phyloP scores from a whole-genome alignment of 2,329 filamentous ascomycete species.

The Aotearoamyces nothofagi region DNA sequence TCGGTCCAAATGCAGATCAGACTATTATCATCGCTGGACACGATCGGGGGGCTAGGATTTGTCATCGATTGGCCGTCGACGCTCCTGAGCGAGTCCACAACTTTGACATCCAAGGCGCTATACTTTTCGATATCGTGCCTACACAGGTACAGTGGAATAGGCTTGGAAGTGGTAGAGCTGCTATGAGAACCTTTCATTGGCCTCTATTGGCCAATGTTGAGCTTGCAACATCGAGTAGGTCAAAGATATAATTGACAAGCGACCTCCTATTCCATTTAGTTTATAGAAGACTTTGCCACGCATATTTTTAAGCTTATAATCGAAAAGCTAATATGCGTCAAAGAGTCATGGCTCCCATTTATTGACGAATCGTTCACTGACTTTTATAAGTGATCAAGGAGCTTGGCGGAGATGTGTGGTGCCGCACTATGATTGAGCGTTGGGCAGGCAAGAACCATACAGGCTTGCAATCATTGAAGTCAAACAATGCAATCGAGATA shows the following conservation, averaged over 20 bases:
- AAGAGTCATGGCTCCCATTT: no score
- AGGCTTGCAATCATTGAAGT: conserved; percentile 11
- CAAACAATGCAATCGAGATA: conserved; percentile 26
- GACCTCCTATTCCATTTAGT: no score
- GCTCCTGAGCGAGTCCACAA: conserved; percentile 18
- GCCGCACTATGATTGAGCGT: conserved; percentile 18
- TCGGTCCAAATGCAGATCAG: conserved; percentile 15
- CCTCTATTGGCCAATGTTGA: conserved; percentile 30
- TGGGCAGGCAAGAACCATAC: conserved; percentile 15
- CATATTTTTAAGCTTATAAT: no score
- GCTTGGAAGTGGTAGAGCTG: conserved; percentile 22
- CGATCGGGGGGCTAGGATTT: conserved; percentile 32
- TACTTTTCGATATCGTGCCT: conserved; percentile 33
- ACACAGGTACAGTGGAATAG: conserved; percentile 28
- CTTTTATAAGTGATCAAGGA: conserved; percentile 27
- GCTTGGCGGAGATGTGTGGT: conserved; percentile 25
- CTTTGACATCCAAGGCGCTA: conserved; percentile 23
- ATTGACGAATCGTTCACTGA: no score
- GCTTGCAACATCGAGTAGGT: conserved; percentile 22
- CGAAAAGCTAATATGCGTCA: no score
- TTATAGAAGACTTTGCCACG: no score
- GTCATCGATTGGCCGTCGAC: conserved; percentile 31
- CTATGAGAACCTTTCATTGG: conserved; percentile 29
- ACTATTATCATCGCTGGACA: conserved; percentile 30
- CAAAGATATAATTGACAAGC: no score